Evolutionary conservation across 2,329 filamentous ascomycete genomes (phyloP), one percentile per base, ranked within the genome.

Genomic region (Diplodia seriata): DNA sequence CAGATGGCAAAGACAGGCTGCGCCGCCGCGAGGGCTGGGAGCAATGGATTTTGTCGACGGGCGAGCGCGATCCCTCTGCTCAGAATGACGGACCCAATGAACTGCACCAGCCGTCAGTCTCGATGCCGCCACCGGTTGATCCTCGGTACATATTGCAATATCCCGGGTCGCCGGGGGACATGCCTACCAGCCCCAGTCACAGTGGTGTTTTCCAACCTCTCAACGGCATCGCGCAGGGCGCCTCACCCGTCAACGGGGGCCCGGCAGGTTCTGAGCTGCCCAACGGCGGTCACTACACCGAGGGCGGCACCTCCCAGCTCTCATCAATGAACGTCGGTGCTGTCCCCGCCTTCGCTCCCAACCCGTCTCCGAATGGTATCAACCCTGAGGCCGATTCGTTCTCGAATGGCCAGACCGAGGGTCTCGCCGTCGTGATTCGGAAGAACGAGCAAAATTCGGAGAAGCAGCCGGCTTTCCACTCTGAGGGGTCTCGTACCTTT

Each of bases 1-100:
- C 91, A 33, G 93, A 97, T 76, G 89, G 90, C 38, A 82, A 90
- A 61, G 93, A 97, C 77, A 87, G 93, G 53, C 78, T 98, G 55
- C 90, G 95, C 63, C 87, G 88, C 69, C 86, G 87, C 31, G 86
- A 92, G 23, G 89, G 87, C 31, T 97, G 93, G 92, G 85, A 90
- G 72, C 87, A 89, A 71, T 98, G 92, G 84, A 86, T 97, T 23
- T 80, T 96, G 68, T 86, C 87, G 1, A 84, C 89, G 75, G 85
- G 89, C 14, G 87, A 92, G 70, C 90, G 94, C 70, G 88, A 93
- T 72, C 84, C 88, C 51, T 85, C 87, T 23, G 92, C 91, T 49
- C 91, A 90, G 76, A 91, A 91, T 73, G 86, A 90, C 20, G 93
- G 93, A 9, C 87, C 88, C n/a, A 77, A 81, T 47, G 79, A 81